These are phyloP conservation scores for Aureobasidium sp. DNA, from an alignment of 2,329 filamentous ascomycete species.

Conservation along the genomic window DNA sequence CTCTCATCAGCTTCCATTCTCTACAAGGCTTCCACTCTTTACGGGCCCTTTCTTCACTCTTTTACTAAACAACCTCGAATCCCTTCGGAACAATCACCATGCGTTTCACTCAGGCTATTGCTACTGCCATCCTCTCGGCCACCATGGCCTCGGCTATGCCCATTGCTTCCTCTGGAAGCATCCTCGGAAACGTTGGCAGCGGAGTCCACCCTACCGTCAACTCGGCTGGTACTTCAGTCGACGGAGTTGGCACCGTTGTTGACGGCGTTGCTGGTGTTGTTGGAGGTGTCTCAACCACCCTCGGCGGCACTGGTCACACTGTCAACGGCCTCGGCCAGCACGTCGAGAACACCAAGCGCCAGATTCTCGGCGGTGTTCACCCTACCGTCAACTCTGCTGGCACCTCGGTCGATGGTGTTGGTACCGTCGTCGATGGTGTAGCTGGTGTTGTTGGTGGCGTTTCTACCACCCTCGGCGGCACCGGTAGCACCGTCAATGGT, in stretches of 20 bases:
- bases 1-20: background rate
- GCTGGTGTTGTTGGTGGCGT: background rate
- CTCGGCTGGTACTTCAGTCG: background rate
- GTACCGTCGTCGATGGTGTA: background rate
- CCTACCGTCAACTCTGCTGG: background rate
- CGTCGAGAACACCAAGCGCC: background rate
- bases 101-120: conserved; percentile 9
- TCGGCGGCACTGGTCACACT: background rate
- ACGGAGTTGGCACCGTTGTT: background rate
- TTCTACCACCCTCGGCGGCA: background rate
- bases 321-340: background rate
- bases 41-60: background rate
- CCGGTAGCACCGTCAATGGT: background rate
- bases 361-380: background rate
- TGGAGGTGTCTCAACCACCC: background rate
- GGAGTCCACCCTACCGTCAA: background rate
- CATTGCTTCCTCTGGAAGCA: background rate
- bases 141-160: background rate
- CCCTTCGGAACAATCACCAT: background rate
- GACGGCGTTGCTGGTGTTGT: background rate
- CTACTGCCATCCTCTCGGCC: background rate
- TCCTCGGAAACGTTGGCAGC: background rate
- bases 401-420: background rate
- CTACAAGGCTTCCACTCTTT: conserved; percentile 1
- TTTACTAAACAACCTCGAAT: background rate